Base-by-base conservation (phyloP, 805 yeast species). In the Yamadazyma takamatsuzukensis region DNA sequence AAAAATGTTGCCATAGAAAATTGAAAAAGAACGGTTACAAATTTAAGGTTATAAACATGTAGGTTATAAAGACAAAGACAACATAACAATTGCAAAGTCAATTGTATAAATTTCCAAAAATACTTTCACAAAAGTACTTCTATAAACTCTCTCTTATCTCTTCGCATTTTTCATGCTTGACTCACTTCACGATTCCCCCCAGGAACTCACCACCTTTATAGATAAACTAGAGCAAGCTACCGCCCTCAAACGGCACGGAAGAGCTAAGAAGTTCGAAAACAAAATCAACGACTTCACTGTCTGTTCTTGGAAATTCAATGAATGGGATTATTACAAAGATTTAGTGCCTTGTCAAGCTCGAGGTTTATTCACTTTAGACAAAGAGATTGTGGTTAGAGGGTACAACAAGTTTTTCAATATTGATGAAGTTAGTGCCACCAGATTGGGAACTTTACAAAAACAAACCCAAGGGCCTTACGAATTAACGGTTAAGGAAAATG, bases 401-500 rank as follows among this genome's bases (percentile, higher is more conserved):
- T 93, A 93, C 54, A 93, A 93, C 57, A 93, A 93, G 59, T 93
- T 93, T 57, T 93, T 87, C 72, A 90, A 84, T 51, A 64, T 87
- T 3, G 74, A 68, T 40, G 98, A 93, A 53, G 68, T 72, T 2
- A 43, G 59, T 0, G 41, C 42, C 5, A 81, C 95, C 0, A 70
- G 64, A 37, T 68, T 77, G 65, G 59, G 56, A 0, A 48, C 53
- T 44, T 51, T 88, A 4, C 45, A 49, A n/a, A 29, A 43, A 1
- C 26, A 37, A 12, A 80, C 93, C 0, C 19, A 25, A 4, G 96
- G 96, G 0, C 96, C 97, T 0, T 93, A 82, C 54, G 74, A 72
- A 13, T 74, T 88, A 2, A 79, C 96, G 0, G 66, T 81, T 22
- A 93, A 93, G 53, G 94, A 94, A 36, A 93, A 93, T 51, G 99